Base-by-base conservation (phyloP, 1,284 basidiomycete species). In the Apiotrichum siamense region DNA sequence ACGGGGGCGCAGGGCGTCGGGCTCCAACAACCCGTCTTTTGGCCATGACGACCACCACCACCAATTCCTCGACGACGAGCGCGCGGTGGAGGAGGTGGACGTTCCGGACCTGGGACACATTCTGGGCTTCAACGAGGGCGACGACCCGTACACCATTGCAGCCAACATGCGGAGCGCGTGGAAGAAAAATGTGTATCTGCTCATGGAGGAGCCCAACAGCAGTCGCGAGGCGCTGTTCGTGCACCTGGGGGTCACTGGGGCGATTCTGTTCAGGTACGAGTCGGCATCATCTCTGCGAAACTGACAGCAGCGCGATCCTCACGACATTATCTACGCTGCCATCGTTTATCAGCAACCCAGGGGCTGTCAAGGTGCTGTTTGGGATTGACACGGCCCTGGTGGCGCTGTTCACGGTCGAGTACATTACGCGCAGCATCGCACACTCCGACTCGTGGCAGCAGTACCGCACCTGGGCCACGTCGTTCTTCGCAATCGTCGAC, bases 251-350 rank as follows among this genome's bases (percentile, higher is more conserved):
- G 67, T 70, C 15, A 76, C 73, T 1, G 68, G 68, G 2, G 61
- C 63, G 2, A 76, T 76, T 50, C 45, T 75, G 10, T 73, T 74
- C 54, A 72, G 70, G 74, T 74, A 44, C 54, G 70, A n/a, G n/a
- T n/a, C n/a, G n/a, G n/a, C n/a, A n/a, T n/a, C n/a, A n/a, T n/a
- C n/a, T 15, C 35, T 24, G 33, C 20, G 20, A 9, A 24, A n/a
- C 27, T 38, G 37, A 54, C 41, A 17, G 80, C 57, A 88, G 86
- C 21, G 88, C 87, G 0, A 62, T 89, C 31, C 80, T 93, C 27
- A 93, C 89, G 0, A 80, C 88, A 2, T 74, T 91, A 20, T 89
- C 91, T 64, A 93, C 88, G 0, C 81, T 93, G 7, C 88, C 87
- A 0, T 80, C 83, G 0, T 87, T 90, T 61, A 86, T 88, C 66